Percentiles rank a stretch among this genome's conserved stretches.
These are phyloP conservation scores for Scytalidium lignicola DNA, from an alignment of 2,329 filamentous ascomycete genomes.

Conservation along the genomic window DNA sequence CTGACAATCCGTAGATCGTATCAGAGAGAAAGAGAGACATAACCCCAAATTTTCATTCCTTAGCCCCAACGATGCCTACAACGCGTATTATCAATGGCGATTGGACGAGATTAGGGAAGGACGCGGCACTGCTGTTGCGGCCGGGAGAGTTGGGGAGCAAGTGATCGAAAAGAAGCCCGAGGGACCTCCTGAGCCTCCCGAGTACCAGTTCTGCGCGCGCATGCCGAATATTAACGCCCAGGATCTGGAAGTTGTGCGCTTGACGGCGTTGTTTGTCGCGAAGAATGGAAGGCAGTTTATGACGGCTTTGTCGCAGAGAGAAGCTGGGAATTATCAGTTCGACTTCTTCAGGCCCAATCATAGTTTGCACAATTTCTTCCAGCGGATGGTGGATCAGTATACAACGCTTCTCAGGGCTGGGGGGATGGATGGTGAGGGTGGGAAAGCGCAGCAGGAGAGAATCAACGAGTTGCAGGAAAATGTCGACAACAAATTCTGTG, in stretches of 20 bases:
- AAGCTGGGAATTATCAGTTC: conserved; percentile 89
- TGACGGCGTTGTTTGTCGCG: conserved; percentile 88
- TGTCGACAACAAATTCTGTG: conserved; percentile 70
- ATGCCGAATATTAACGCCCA: conserved; percentile 97
- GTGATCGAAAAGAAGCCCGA: conserved; percentile 61
- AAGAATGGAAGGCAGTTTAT: conserved; percentile 90
- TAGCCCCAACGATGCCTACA: conserved; percentile 73
- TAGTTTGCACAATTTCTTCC: conserved; percentile 94
- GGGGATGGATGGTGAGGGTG: conserved; percentile 55
- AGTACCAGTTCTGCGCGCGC: conserved; percentile 89
- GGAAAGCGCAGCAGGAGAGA: conserved; percentile 66
- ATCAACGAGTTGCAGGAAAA: conserved; percentile 70
- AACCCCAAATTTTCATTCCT: conserved; percentile 94
- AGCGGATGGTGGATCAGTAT: conserved; percentile 89
- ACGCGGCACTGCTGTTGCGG: conserved; percentile 71
- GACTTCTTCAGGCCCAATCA: conserved; percentile 94
- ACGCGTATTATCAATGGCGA: conserved; percentile 86
- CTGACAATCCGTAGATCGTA: conserved; percentile 54
- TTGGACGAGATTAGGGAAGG: conserved; percentile 80
- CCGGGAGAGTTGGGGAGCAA: conserved; percentile 65
- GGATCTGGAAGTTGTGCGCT: conserved; percentile 68
- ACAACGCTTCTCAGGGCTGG: conserved; percentile 67
- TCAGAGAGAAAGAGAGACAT: conserved; percentile 75
- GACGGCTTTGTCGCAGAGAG: conserved; percentile 81
- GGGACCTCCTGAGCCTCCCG: conserved; percentile 78